A percentile compares a stretch with the other conserved stretches of the same genome.
Evolutionary conservation across 1,284 basidiomycete species (phyloP).

Genomic region (Cystobasidium pallidum): DNA sequence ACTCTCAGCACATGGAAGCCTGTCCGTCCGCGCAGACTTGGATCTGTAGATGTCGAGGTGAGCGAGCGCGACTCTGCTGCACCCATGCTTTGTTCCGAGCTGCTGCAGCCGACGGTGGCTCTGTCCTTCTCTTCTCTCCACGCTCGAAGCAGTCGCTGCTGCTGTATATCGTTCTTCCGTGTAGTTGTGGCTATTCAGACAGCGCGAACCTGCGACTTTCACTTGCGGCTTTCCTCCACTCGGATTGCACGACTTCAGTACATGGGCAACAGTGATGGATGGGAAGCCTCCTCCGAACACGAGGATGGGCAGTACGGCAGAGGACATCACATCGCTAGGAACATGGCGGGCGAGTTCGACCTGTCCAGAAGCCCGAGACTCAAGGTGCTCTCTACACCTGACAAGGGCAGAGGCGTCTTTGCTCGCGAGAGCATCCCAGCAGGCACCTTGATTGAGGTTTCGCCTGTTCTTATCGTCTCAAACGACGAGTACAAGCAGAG

Average conservation of each 20-base stretch:
- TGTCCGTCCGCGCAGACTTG: constrained; percentile 27
- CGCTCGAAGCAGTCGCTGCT: neutral
- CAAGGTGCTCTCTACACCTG: constrained; percentile 28
- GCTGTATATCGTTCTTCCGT: neutral
- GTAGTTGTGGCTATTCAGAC: constrained; percentile 8
- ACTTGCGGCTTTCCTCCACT: neutral
- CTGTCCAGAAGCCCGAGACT: constrained; percentile 9
- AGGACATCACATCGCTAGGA: neutral
- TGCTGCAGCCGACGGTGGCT: neutral
- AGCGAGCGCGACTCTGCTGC: constrained; percentile 43
- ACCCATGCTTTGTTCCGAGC: constrained; percentile 15
- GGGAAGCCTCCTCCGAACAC: constrained; percentile 3
- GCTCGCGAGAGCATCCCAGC: constrained; percentile 66
- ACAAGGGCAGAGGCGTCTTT: constrained; percentile 51
- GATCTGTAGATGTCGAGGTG: constrained; percentile 37
- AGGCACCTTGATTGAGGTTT: constrained; percentile 74
- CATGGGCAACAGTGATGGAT: constrained; percentile 16
- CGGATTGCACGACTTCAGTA: constrained; percentile 10
- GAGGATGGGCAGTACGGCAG: neutral
- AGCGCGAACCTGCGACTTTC: too few species aligned
- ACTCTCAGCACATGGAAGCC: constrained; percentile 43
- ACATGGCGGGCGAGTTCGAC: neutral
- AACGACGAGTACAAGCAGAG: constrained; percentile 66
- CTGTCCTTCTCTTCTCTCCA: constrained; percentile 3
- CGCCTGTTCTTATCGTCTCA: constrained; percentile 79